phyloP scores from a whole-genome alignment of 192 early-diverging fungal genomes.

The Podila epicladia region DNA sequence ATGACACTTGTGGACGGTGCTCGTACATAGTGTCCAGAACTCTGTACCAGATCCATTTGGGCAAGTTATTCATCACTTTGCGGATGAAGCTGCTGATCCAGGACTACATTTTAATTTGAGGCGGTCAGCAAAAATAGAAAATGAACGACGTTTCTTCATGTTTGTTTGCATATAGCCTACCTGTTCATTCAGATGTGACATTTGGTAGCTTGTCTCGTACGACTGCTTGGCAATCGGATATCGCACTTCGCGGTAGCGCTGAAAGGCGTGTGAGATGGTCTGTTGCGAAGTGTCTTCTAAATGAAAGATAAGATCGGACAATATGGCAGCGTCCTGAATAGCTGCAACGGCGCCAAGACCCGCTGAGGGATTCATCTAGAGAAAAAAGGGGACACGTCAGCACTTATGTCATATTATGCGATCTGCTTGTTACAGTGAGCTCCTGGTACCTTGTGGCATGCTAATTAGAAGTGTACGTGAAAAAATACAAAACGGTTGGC shows the following conservation, averaged over 20 bases:
- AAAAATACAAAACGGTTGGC: not conserved
- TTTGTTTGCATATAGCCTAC: conserved; percentile 1
- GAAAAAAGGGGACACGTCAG: too few relatives aligned
- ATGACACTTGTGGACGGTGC: conserved; percentile 31
- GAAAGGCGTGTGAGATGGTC: conserved; percentile 7
- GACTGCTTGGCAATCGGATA: conserved; percentile 19
- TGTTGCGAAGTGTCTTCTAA: not conserved
- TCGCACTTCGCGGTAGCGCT: conserved; percentile 9
- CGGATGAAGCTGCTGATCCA: conserved; percentile 38
- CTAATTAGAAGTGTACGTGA: not conserved
- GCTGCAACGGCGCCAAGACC: conserved; percentile 31
- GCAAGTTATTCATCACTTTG: conserved; percentile 32
- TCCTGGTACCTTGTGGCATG: conserved; percentile 18
- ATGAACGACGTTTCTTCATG: not conserved
- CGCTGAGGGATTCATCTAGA: conserved; percentile 23
- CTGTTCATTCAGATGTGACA: conserved; percentile 36
- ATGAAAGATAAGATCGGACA: conserved; percentile 27
- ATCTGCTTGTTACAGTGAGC: too few relatives aligned
- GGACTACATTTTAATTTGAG: not conserved
- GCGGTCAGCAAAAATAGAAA: not conserved
- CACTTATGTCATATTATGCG: too few relatives aligned
- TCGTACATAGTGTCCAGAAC: conserved; percentile 30
- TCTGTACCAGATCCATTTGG: conserved; percentile 39
- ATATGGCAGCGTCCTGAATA: conserved; percentile 23
- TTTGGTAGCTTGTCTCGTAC: conserved; percentile 34